A percentile compares a stretch with the other conserved stretches of the same genome.
Evolutionary conservation across 2,329 filamentous ascomycete genomes (phyloP).

Genomic region (Mollisia scopiformis): DNA sequence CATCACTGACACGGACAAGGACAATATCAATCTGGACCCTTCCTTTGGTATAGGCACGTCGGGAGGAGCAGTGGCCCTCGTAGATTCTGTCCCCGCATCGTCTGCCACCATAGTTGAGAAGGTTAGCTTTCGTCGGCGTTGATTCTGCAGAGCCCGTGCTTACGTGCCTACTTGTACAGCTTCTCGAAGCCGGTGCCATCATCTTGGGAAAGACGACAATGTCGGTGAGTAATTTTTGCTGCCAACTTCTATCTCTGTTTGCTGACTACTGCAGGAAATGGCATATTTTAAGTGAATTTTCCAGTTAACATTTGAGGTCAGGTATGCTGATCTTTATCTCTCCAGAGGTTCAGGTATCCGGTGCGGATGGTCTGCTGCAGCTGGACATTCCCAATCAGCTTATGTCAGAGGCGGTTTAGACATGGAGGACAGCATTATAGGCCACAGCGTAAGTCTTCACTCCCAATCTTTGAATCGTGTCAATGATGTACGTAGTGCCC

Average conservation of each 20-base stretch:
- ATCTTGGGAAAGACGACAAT: constrained; percentile 22
- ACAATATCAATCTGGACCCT: constrained; percentile 59
- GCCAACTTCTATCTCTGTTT: neutral
- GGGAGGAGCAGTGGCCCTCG: constrained; percentile 66
- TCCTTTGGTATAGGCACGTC: constrained; percentile 72
- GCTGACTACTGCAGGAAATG: constrained; percentile 4
- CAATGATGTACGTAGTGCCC: constrained; percentile 35
- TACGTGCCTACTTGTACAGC: neutral
- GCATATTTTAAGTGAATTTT: neutral
- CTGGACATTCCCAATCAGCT: constrained; percentile 20
- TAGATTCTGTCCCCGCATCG: constrained; percentile 50
- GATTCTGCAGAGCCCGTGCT: neutral
- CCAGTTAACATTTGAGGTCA: neutral
- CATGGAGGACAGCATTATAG: neutral
- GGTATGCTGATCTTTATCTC: neutral
- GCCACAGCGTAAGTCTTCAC: constrained; percentile 13
- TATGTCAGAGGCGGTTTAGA: constrained; percentile 17
- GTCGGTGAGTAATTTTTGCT: neutral
- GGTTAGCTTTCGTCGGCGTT: neutral
- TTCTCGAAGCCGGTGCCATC: constrained; percentile 16
- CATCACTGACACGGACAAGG: neutral
- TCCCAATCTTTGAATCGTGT: too few relatives aligned
- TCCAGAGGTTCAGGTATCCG: neutral
- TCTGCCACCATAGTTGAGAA: constrained; percentile 9
- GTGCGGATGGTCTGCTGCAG: constrained; percentile 16